These are phyloP conservation scores for Lentinula novae-zelandiae DNA, from an alignment of 1,284 basidiomycete species.

Conservation along the genomic window DNA sequence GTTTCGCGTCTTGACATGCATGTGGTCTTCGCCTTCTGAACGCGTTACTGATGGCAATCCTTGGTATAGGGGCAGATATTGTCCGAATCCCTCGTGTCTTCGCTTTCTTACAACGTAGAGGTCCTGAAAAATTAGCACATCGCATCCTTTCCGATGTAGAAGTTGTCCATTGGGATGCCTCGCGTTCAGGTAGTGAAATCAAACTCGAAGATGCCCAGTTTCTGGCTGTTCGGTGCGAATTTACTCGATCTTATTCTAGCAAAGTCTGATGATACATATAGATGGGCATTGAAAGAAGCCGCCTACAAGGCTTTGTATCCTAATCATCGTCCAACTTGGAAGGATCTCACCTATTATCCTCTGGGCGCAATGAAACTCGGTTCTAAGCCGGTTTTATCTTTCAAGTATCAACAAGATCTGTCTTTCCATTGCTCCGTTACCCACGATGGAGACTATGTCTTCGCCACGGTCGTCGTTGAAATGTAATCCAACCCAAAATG, in stretches of 20 bases:
- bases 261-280: constrained; percentile 25
- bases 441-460: constrained; percentile 83
- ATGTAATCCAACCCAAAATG: neutral
- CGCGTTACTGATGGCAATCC: constrained; percentile 43
- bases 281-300: constrained; percentile 88
- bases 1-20: neutral
- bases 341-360: constrained; percentile 57
- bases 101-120: constrained; percentile 50
- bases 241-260: neutral
- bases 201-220: constrained; percentile 33
- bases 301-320: constrained; percentile 87
- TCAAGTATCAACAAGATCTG: constrained; percentile 27
- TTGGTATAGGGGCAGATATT: constrained; percentile 80
- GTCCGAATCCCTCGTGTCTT: constrained; percentile 67
- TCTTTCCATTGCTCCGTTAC: constrained; percentile 67
- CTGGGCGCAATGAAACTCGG: constrained; percentile 25
- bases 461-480: constrained; percentile 73
- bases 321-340: constrained; percentile 63
- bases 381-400: constrained; percentile 50
- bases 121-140: constrained; percentile 44
- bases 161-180: constrained; percentile 37
- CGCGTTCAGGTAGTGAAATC: constrained; percentile 20
- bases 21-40: neutral
- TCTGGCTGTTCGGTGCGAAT: constrained; percentile 62
- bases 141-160: constrained; percentile 66